A percentile compares a stretch with the other conserved stretches of the same genome.
These are phyloP conservation scores for Entomortierella parvispora DNA, from an alignment of 192 early-diverging fungal species.

Conservation along the genomic window DNA sequence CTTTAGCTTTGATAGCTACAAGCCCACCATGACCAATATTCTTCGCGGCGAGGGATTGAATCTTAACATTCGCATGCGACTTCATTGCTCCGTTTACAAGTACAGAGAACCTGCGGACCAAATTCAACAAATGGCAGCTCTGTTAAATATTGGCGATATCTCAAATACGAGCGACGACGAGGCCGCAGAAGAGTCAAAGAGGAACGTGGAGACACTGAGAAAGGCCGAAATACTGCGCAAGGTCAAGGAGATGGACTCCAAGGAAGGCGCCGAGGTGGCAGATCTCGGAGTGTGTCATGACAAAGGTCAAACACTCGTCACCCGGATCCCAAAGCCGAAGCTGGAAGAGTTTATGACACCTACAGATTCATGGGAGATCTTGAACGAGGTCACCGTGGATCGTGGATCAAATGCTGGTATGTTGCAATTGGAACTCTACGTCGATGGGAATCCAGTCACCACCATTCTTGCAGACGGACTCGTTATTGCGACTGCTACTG, in stretches of 20 bases:
- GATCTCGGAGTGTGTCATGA: constrained; percentile 41
- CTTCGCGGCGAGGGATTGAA: constrained; percentile 64
- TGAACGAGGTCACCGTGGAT: constrained; percentile 95
- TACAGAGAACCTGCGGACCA: constrained; percentile 29
- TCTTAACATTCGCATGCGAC: constrained; percentile 88
- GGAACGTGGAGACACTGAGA: not conserved
- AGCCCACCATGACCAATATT: constrained; percentile 60
- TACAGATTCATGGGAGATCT: constrained; percentile 81
- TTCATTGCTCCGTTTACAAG: constrained; percentile 85
- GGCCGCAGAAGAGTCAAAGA: not conserved
- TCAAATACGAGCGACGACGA: constrained; percentile 15
- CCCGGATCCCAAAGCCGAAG: constrained; percentile 8
- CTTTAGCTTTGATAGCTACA: constrained; percentile 75
- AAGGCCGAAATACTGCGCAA: constrained; percentile 23
- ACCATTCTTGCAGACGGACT: constrained; percentile 97
- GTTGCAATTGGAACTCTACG: constrained; percentile 82
- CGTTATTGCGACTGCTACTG: constrained; percentile 94
- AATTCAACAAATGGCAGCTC: not conserved
- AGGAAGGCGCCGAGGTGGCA: constrained; percentile 31
- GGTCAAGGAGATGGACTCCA: constrained; percentile 51
- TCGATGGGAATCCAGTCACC: constrained; percentile 81
- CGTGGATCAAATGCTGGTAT: constrained; percentile 91
- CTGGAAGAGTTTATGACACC: constrained; percentile 41
- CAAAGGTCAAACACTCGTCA: constrained; percentile 24
- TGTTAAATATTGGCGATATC: not conserved